Percentiles rank a stretch among this genome's conserved stretches.
Conservation (phyloP, 1,139 yeast species). For the Candida tropicalis region DNA sequence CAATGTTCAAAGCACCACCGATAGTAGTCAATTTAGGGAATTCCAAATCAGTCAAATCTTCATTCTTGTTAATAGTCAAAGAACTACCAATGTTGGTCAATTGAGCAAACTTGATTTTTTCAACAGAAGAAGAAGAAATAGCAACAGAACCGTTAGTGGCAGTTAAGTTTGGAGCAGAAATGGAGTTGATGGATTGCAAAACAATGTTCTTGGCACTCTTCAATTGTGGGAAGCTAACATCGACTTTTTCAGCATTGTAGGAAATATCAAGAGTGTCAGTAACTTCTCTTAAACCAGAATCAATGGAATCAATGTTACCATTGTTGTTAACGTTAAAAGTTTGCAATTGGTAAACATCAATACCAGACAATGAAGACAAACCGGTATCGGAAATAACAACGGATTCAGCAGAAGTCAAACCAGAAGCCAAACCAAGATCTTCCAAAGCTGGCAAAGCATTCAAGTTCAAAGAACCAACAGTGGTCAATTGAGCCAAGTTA, state of each 20-base stretch:
- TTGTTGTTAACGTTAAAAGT: constrained; percentile 87
- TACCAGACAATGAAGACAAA: constrained; percentile 76
- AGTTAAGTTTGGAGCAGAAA: constrained; percentile 69
- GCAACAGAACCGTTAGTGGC: constrained; percentile 80
- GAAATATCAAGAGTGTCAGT: constrained; percentile 76
- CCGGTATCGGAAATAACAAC: constrained; percentile 86
- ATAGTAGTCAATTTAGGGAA: constrained; percentile 70
- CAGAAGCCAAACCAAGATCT: constrained; percentile 68
- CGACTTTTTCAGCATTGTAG: constrained; percentile 78
- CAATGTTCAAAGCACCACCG: constrained; percentile 87
- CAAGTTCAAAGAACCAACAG: constrained; percentile 79
- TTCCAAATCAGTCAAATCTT: constrained; percentile 66
- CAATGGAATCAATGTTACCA: constrained; percentile 63
- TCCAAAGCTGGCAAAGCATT: constrained; percentile 84
- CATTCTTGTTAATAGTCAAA: constrained; percentile 73
- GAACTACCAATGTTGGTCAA: constrained; percentile 76
- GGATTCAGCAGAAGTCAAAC: constrained; percentile 73
- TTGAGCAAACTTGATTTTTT: constrained; percentile 56
- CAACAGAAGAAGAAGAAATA: constrained; percentile 65
- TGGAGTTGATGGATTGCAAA: constrained; percentile 74
- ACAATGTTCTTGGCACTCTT: constrained; percentile 84
- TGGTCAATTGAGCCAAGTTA: constrained; percentile 75
- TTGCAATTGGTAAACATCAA: constrained; percentile 71
- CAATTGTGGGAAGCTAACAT: constrained; percentile 68
- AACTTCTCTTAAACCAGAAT: constrained; percentile 74